These are phyloP conservation scores for Tetraselmis striata DNA, from an alignment of 139 green algal genomes.

Conservation along the genomic window DNA sequence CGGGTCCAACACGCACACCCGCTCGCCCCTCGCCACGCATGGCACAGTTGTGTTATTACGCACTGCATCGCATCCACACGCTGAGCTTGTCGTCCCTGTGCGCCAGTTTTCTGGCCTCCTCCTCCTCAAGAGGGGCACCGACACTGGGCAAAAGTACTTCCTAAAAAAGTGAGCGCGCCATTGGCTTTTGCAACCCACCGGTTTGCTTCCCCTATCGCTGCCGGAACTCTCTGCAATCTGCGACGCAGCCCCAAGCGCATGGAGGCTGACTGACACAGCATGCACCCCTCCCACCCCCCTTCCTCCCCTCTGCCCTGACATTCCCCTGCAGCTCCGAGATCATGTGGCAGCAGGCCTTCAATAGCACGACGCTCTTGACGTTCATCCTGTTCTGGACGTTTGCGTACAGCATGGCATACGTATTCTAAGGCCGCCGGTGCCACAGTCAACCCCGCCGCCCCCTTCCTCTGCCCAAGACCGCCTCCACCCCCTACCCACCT, in stretches of 20 bases:
- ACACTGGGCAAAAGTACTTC: background rate
- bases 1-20: background rate
- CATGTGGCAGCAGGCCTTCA: background rate
- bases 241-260: too few species aligned
- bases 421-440: too few species aligned
- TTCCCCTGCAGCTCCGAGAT: background rate
- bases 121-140: background rate
- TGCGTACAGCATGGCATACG: background rate
- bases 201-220: too few species aligned
- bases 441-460: too few species aligned
- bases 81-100: background rate
- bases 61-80: background rate
- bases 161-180: background rate
- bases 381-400: background rate
- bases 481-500: too few species aligned
- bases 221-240: too few species aligned
- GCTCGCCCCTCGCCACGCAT: too few species aligned
- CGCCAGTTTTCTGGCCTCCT: background rate
- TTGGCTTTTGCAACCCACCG: background rate
- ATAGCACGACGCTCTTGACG: background rate
- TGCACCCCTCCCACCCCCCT: too few species aligned
- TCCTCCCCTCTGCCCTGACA: background rate
- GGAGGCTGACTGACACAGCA: too few species aligned
- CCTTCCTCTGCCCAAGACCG: too few species aligned
- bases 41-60: too few species aligned